Evolutionary conservation across 78 protist genomes (phyloP), one percentile per base, ranked within the genome.

Genomic region (Dictyostelium intermedium): DNA sequence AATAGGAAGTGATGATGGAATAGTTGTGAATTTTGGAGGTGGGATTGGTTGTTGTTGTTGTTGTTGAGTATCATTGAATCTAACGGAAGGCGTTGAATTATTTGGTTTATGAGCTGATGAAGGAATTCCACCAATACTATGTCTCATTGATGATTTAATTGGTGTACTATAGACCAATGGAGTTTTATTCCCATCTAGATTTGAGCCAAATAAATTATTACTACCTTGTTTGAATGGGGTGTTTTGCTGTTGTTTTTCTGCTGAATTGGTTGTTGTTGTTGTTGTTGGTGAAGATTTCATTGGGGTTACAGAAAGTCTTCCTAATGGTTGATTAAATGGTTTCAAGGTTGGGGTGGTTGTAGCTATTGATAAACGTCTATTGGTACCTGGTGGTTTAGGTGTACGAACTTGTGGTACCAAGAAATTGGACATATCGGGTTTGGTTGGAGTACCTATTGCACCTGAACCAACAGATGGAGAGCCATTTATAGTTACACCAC

Each of bases 381-480:
- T 23, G 1, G 60, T 6, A 14, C 85, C 41, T 27, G 45, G 45
- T 41, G 73, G 73, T 47, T 27, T 70, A 2, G 82, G 82, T 9
- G 92, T 60, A 23, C 47, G 76, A 14, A 70, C 69, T 50, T 70
- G 91, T 1, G 93, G 93, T 25, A 87, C 93, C 3, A 63, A 74
- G 82, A 87, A 87, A 39, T 87, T 87, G 34, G 92, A 63, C 34
- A 63, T n/a, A 61, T 87, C 85, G 1, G 85, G 66, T 50, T 43
- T 80, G 0, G 74, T 27, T 35, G 63, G 84, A 1, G 63, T 50
- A n/a, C 23, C 45, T 0, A 16, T 14, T 2, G 11, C 18, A 79
- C 27, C 37, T 8, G 37, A 47, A 0, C 39, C 20, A 20, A 30
- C 39, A 11, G 35, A 80, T 0, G 84, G 39, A 2, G 74, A 66